Evolutionary conservation across 1,139 yeast genomes (phyloP).

Genomic region (Diutina rugosa): DNA sequence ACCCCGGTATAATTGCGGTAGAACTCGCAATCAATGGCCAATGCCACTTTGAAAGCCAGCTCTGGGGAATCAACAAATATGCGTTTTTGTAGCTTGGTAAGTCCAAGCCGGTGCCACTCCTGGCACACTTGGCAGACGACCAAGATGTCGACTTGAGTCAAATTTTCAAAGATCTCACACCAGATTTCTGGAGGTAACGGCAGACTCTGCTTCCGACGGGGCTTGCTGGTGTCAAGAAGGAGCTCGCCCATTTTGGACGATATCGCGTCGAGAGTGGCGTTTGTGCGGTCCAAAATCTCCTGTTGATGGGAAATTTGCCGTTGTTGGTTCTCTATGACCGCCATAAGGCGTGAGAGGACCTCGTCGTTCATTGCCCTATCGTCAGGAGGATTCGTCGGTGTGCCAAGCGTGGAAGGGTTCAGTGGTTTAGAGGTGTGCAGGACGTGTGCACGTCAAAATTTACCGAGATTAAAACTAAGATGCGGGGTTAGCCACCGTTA

Average conservation of each 20-base stretch:
- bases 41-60: background rate
- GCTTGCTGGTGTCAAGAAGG: background rate
- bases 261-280: background rate
- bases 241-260: background rate
- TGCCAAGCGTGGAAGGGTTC: background rate
- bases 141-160: background rate
- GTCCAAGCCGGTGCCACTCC: background rate
- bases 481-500: background rate
- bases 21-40: slow-evolving; percentile 1
- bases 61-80: background rate
- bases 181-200: background rate
- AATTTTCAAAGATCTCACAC: background rate
- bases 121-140: background rate
- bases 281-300: background rate
- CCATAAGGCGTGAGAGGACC: background rate
- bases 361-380: background rate
- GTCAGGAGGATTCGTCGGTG: background rate
- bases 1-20: slow-evolving; percentile 1
- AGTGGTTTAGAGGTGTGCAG: background rate
- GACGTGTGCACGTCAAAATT: background rate
- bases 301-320: background rate
- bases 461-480: background rate
- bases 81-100: background rate
- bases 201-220: background rate
- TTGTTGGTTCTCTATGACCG: background rate